Evolutionary conservation across 768 basidiomycete genomes (phyloP).

Genomic region (Pleurotus tuoliensis): DNA sequence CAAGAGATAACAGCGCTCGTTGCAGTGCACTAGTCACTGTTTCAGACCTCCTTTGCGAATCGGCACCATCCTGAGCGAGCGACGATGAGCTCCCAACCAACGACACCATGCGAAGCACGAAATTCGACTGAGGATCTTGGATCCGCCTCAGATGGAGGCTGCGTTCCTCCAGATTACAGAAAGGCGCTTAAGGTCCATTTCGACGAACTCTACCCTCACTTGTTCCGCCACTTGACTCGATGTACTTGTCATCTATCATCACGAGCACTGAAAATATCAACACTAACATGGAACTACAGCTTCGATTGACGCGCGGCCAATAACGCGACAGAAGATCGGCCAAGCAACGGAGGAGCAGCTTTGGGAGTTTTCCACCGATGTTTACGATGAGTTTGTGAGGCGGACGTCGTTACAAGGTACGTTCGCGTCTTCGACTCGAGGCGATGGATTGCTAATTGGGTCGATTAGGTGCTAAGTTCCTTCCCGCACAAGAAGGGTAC

Average conservation of each 20-base stretch:
- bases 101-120: no score
- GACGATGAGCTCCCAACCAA: no score
- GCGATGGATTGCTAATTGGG: no score
- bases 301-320: neutral
- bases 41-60: no score
- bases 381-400: neutral
- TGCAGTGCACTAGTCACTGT: no score
- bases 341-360: neutral
- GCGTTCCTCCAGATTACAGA: neutral
- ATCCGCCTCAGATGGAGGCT: no score
- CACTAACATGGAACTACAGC: neutral
- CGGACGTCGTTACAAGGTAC: no score
- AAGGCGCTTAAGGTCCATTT: neutral
- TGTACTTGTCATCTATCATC: neutral
- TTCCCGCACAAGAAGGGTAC: conserved; percentile 35
- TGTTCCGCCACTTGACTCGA: neutral
- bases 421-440: no score
- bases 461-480: neutral
- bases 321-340: neutral
- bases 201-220: neutral
- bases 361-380: neutral
- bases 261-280: neutral
- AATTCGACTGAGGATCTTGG: no score
- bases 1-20: no score
- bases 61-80: no score